Conservation (phyloP, 768 basidiomycete species). For the Naganishia vishniacii region DNA sequence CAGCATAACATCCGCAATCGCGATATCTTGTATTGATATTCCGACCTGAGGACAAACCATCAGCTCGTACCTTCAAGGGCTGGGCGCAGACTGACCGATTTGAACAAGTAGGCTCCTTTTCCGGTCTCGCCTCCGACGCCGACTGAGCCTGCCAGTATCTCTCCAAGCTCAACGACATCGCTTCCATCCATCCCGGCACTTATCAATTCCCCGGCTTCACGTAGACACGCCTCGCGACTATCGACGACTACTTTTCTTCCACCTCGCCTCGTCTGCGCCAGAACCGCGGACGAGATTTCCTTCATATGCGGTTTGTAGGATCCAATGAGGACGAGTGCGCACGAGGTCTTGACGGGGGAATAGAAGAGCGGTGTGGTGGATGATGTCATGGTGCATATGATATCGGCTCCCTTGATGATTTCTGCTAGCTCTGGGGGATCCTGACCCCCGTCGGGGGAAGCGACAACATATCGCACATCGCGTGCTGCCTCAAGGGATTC, state of each 20-base stretch:
- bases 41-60: conserved; percentile 51
- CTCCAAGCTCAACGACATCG: conserved; percentile 65
- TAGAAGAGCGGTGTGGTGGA: conserved; percentile 67
- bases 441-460: neutral
- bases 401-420: conserved; percentile 51
- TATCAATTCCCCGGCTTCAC: conserved; percentile 79
- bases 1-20: conserved; percentile 67
- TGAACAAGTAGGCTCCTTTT: conserved; percentile 70
- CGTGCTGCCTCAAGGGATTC: neutral
- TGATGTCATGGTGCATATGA: conserved; percentile 71
- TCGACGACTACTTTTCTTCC: conserved; percentile 66
- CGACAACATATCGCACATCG: neutral
- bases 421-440: neutral
- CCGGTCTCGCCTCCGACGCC: conserved; percentile 7
- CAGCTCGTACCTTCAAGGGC: neutral
- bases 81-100: conserved; percentile 58
- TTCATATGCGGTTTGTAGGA: conserved; percentile 76
- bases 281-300: conserved; percentile 62
- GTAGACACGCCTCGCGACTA: conserved; percentile 62
- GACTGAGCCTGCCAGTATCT: conserved; percentile 51
- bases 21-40: conserved; percentile 78
- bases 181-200: conserved; percentile 51
- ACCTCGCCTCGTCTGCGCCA: conserved; percentile 59
- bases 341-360: conserved; percentile 43
- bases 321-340: conserved; percentile 68